These are phyloP conservation scores for Panicum hallii DNA, from an alignment of 202 grass and related monocot species.

Conservation along the genomic window DNA sequence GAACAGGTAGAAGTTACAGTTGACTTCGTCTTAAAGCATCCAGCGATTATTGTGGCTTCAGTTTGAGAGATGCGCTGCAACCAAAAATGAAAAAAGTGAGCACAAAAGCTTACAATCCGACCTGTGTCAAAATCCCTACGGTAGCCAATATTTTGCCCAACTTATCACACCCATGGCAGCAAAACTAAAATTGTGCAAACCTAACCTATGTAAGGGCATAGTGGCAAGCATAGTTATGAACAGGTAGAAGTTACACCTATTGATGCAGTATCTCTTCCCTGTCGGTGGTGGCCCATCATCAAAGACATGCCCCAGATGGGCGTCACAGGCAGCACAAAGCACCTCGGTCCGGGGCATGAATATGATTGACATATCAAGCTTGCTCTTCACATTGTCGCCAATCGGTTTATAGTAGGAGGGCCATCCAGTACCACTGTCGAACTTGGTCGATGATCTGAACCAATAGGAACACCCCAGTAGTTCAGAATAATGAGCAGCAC, in stretches of 20 bases:
- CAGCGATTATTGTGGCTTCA: constrained; percentile 57
- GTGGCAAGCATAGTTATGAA: neutral
- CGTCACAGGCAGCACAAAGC: constrained; percentile 70
- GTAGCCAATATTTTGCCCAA: neutral
- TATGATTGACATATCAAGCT: constrained; percentile 85
- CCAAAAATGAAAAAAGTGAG: neutral
- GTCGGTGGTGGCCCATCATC: constrained; percentile 79
- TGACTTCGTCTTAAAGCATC: constrained; percentile 13
- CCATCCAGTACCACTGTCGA: constrained; percentile 93
- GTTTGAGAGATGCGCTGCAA: constrained; percentile 65
- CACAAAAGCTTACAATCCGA: constrained; percentile 10
- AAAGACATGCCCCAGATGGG: constrained; percentile 89
- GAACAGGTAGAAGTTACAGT: neutral
- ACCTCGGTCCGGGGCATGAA: constrained; percentile 91
- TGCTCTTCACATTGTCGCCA: constrained; percentile 71
- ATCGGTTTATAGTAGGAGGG: constrained; percentile 83
- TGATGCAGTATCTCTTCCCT: constrained; percentile 83
- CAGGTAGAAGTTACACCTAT: constrained; percentile 53
- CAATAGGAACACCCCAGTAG: neutral
- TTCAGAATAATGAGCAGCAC: constrained; percentile 15
- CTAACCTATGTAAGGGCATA: neutral
- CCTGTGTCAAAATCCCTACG: neutral
- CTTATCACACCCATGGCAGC: neutral
- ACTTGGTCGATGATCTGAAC: constrained; percentile 83
- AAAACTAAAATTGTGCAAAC: neutral